Percentiles rank a stretch among this genome's conserved stretches.
phyloP scores from a whole-genome alignment of 2,329 filamentous ascomycete genomes.

The Xylaria hypoxylon region DNA sequence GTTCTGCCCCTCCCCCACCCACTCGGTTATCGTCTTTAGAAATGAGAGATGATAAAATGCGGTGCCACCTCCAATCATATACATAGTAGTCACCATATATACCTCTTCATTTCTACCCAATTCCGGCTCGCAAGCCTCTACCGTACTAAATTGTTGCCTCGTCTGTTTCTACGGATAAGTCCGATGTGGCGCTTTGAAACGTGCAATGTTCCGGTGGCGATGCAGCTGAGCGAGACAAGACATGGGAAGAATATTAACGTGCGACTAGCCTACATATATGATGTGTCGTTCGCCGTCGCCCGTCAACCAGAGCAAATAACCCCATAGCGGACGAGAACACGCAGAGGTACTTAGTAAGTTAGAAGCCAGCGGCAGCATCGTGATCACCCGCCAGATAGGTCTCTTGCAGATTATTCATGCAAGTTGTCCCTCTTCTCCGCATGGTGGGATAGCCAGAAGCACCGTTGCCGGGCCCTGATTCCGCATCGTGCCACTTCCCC shows the following conservation, averaged over 20 bases:
- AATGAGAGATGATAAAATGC: not conserved
- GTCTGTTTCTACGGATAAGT: not conserved
- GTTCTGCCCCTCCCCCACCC: not conserved
- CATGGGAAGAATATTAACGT: constrained; percentile 25
- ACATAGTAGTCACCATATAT: not conserved
- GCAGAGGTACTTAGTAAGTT: not conserved
- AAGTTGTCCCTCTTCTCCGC: constrained; percentile 46
- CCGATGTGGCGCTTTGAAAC: constrained; percentile 31
- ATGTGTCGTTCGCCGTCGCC: constrained; percentile 16
- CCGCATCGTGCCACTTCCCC: constrained; percentile 47
- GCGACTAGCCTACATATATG: constrained; percentile 21
- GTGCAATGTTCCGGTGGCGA: constrained; percentile 36
- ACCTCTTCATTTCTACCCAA: not conserved
- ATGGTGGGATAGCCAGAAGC: constrained; percentile 42
- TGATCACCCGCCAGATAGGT: constrained; percentile 41
- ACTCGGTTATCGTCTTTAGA: not conserved
- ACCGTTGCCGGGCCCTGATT: constrained; percentile 46
- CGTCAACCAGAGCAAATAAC: constrained; percentile 9
- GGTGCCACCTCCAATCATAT: not conserved
- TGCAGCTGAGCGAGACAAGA: constrained; percentile 40
- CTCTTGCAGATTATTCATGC: constrained; percentile 49
- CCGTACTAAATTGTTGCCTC: not conserved
- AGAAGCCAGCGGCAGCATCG: constrained; percentile 17
- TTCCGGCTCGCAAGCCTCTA: not conserved
- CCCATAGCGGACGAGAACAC: constrained; percentile 8